Evolutionary conservation across 352 stramenopile species (phyloP).

Genomic region (Phytopythium helicoides): DNA sequence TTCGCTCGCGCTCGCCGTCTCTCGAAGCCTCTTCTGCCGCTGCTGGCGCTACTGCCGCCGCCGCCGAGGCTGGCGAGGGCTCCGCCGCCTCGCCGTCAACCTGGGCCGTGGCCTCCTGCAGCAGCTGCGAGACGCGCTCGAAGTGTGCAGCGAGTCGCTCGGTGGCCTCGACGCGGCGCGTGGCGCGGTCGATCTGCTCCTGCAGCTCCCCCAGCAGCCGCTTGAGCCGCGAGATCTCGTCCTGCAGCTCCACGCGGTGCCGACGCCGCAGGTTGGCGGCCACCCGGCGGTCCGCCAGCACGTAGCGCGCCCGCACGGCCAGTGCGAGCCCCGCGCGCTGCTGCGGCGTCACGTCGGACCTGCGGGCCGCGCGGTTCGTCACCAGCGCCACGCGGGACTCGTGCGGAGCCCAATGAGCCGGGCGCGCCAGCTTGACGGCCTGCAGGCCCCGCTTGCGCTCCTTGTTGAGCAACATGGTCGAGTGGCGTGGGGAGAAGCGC

Average conservation of each 20-base stretch:
- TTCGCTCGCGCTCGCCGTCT: too few species aligned
- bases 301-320: conserved; percentile 19
- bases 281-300: conserved; percentile 17
- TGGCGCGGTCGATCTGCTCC: conserved; percentile 33
- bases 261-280: conserved; percentile 17
- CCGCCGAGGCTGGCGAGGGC: too few species aligned
- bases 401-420: neutral
- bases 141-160: conserved; percentile 29
- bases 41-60: too few species aligned
- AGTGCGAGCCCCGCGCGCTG: conserved; percentile 10
- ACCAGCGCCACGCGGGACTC: neutral
- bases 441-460: neutral
- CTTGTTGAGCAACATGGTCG: conserved; percentile 5
- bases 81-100: too few species aligned
- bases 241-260: conserved; percentile 25
- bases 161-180: conserved; percentile 30
- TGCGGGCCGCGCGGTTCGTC: neutral
- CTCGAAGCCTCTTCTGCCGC: too few species aligned
- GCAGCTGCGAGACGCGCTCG: conserved; percentile 20
- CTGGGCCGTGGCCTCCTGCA: conserved; percentile 11
- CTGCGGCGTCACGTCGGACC: conserved; percentile 5
- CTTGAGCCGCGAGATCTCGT: conserved; percentile 35
- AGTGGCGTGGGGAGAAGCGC: neutral
- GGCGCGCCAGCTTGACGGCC: neutral
- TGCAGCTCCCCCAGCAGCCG: conserved; percentile 25